Conservation (phyloP, 139 green algal genomes). For the Picochlorum costavermella region DNA sequence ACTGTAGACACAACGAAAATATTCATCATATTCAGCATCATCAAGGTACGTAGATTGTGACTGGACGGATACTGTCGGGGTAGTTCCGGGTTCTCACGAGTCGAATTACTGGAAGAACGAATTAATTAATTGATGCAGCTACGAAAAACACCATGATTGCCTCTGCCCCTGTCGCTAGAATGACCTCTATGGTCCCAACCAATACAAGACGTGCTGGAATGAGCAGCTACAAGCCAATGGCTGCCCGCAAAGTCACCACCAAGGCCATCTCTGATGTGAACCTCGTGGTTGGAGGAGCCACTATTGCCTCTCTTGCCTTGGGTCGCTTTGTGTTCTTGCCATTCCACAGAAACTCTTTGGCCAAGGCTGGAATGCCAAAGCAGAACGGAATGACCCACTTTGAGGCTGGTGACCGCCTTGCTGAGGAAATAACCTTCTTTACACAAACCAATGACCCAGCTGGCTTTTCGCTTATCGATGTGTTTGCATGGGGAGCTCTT, state of each 20-base stretch:
- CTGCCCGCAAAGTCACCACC: conserved; percentile 4
- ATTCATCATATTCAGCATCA: too few relatives aligned
- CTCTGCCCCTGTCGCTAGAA: too few relatives aligned
- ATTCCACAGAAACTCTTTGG: conserved; percentile 44
- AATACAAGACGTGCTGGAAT: background rate
- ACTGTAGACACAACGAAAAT: too few relatives aligned
- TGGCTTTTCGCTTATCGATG: conserved; percentile 80
- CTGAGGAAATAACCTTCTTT: conserved; percentile 38
- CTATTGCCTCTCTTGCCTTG: conserved; percentile 41
- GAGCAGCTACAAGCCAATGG: conserved; percentile 1
- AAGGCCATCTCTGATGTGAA: conserved; percentile 30
- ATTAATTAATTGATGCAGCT: too few relatives aligned
- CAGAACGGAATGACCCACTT: conserved; percentile 69
- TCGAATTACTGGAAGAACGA: too few relatives aligned
- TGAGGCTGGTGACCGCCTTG: conserved; percentile 63
- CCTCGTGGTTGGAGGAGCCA: conserved; percentile 34
- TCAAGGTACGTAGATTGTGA: too few relatives aligned
- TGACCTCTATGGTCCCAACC: too few relatives aligned
- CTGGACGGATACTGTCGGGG: too few relatives aligned
- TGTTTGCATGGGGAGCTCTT: conserved; percentile 74
- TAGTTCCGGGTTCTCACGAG: too few relatives aligned
- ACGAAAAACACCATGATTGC: too few relatives aligned
- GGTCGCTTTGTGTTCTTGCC: conserved; percentile 68
- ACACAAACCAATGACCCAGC: conserved; percentile 64
- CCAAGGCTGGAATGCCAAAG: conserved; percentile 52